Evolutionary conservation across 768 basidiomycete genomes (phyloP).

Genomic region (Boletus pseudo-olivaceus): DNA sequence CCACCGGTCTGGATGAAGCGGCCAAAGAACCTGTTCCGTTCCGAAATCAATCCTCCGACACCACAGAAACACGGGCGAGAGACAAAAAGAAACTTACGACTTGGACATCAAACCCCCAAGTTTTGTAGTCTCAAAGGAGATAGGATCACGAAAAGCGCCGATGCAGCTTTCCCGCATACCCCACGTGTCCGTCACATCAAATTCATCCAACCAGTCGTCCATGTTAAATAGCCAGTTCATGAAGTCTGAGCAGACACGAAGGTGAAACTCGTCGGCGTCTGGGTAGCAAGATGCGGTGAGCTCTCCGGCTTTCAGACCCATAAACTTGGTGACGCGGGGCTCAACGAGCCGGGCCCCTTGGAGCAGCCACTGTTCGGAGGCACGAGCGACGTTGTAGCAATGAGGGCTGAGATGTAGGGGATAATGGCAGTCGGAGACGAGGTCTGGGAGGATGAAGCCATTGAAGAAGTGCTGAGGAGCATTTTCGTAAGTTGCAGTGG

Average conservation of each 20-base stretch:
- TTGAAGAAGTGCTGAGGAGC: slow-evolving; percentile 5
- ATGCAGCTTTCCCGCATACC: slow-evolving; percentile 31
- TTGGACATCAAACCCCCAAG: slow-evolving; percentile 30
- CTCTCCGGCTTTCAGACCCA: slow-evolving; percentile 61
- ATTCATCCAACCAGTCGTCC: slow-evolving; percentile 42
- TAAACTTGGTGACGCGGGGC: slow-evolving; percentile 38
- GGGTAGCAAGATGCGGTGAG: slow-evolving; percentile 66
- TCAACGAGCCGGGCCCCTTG: slow-evolving; percentile 26
- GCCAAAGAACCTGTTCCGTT: slow-evolving; percentile 33
- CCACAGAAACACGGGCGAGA: background rate
- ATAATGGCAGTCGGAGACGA: slow-evolving; percentile 38
- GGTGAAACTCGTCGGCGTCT: slow-evolving; percentile 49
- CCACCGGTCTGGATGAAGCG: slow-evolving; percentile 38
- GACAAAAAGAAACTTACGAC: slow-evolving; percentile 27
- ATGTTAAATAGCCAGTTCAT: slow-evolving; percentile 47
- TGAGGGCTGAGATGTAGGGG: slow-evolving; percentile 34
- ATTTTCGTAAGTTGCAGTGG: slow-evolving; percentile 22
- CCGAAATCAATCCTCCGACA: slow-evolving; percentile 1
- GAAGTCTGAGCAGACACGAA: slow-evolving; percentile 66
- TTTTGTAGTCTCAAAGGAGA: slow-evolving; percentile 26
- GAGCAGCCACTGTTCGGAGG: slow-evolving; percentile 37
- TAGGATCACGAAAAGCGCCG: slow-evolving; percentile 28
- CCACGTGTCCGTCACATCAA: slow-evolving; percentile 29
- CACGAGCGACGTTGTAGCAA: slow-evolving; percentile 34
- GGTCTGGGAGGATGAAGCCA: slow-evolving; percentile 39